Conservation (phyloP, 257 asterid species). For the Scutellaria minor region DNA sequence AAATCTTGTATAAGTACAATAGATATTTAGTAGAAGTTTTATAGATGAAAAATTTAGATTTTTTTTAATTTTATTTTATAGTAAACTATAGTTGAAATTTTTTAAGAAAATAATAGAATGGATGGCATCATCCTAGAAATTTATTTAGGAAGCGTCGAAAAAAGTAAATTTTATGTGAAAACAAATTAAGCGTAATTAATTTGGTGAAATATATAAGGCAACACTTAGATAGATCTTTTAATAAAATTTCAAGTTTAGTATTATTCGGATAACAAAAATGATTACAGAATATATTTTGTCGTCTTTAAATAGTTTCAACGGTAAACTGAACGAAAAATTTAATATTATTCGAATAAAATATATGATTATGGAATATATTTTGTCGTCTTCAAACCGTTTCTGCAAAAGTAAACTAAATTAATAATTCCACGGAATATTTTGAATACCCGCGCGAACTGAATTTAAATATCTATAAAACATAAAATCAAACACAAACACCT, state of each 20-base stretch:
- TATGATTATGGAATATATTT: background rate
- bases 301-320: background rate
- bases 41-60: too few relatives aligned
- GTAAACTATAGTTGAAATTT: too few relatives aligned
- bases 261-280: background rate
- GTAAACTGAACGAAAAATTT: background rate
- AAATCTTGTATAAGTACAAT: too few relatives aligned
- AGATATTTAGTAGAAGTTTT: too few relatives aligned
- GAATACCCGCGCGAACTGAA: conserved; percentile 1
- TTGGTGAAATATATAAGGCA: background rate
- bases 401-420: conserved; percentile 9
- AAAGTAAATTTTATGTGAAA: background rate
- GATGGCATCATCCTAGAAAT: too few relatives aligned
- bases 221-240: background rate
- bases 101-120: too few relatives aligned
- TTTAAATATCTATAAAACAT: background rate
- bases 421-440: background rate
- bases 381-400: conserved; percentile 2
- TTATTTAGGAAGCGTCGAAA: too few relatives aligned
- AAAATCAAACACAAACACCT: background rate
- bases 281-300: too few relatives aligned
- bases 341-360: too few relatives aligned
- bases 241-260: background rate
- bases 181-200: background rate
- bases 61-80: too few relatives aligned